Conservation (phyloP, 202 grass and related monocot species). For the Alloteropsis angusta region DNA sequence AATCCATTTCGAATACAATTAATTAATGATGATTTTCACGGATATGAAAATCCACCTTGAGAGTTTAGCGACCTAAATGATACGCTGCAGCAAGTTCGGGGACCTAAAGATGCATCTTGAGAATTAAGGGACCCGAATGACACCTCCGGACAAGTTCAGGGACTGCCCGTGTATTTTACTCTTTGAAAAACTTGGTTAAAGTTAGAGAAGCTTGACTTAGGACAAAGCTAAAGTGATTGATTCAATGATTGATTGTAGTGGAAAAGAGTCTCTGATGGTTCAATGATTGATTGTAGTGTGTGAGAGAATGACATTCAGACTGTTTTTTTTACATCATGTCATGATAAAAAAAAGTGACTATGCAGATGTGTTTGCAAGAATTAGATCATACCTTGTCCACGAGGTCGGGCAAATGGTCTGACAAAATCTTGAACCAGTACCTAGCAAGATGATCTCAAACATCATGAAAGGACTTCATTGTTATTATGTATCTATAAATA, state of each 20-base stretch:
- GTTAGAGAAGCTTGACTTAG: too few relatives aligned
- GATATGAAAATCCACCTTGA: too few relatives aligned
- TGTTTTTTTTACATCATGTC: not conserved
- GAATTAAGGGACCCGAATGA: too few relatives aligned
- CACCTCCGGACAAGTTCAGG: too few relatives aligned
- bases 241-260: not conserved
- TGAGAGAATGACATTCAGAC: not conserved
- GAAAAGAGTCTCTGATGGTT: not conserved
- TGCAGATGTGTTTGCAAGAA: constrained; percentile 4
- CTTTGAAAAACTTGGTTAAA: too few relatives aligned
- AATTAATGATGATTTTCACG: too few relatives aligned
- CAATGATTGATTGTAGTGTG: not conserved
- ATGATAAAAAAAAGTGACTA: constrained; percentile 1
- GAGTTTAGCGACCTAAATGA: too few relatives aligned
- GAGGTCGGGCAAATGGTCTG: constrained; percentile 75
- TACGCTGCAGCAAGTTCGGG: too few relatives aligned
- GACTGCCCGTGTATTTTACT: too few relatives aligned
- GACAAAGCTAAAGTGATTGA: not conserved
- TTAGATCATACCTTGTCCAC: constrained; percentile 77
- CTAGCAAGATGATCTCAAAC: constrained; percentile 41
- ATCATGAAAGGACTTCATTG: constrained; percentile 17
- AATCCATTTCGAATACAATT: too few relatives aligned
- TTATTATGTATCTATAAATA: constrained; percentile 16
- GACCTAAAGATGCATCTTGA: too few relatives aligned
- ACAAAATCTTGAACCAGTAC: constrained; percentile 90